Evolutionary conservation across 805 yeast genomes (phyloP), one percentile per base, ranked within the genome.

Genomic region (Barnettozyma sp.): DNA sequence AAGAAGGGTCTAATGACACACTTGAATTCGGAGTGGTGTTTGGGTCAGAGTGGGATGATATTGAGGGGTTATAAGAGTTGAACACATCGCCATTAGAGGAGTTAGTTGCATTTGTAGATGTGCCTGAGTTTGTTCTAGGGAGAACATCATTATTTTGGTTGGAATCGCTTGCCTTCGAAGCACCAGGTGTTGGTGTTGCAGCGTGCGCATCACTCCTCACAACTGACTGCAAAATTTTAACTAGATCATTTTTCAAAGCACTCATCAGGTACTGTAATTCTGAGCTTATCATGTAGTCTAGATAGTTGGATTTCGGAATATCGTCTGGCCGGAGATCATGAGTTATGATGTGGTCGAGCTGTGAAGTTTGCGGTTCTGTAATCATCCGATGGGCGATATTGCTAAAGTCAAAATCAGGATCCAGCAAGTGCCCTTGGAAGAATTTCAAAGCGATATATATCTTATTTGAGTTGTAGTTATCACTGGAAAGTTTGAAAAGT

Each of bases 391-490:
- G 17, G 1, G 46, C 44, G 12, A 41, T 29, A 4, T 20, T n/a
- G 17, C 37, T 42, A 30, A 50, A 50, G 33, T 45, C 45, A 34
- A 46, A 49, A 1, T 28, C 13, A 9, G 55, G 49, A 14, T 44
- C 40, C 25, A 31, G 43, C 10, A 49, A 16, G 20, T 41, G 42
- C 7, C 39, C 35, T 13, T 20, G 41, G 20, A 48, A 36, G 12
- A 52, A 14, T 21, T 35, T 39, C 16, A 36, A 19, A 1, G 42
- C 50, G 27, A 49, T 28, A 11, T 40, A 32, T 4, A 45, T 24
- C 19, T 45, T 45, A 7, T 50, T 41, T 12, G 48, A 43, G 24
- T 50, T 45, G 37, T 46, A 43, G 26, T 38, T 38, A 4, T 34
- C 41, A 0, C 29, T 4, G 25, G 45, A 42, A 4, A 49, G 27